Evolutionary conservation across 1,284 basidiomycete species (phyloP).

Genomic region (Ganoderma boninense): DNA sequence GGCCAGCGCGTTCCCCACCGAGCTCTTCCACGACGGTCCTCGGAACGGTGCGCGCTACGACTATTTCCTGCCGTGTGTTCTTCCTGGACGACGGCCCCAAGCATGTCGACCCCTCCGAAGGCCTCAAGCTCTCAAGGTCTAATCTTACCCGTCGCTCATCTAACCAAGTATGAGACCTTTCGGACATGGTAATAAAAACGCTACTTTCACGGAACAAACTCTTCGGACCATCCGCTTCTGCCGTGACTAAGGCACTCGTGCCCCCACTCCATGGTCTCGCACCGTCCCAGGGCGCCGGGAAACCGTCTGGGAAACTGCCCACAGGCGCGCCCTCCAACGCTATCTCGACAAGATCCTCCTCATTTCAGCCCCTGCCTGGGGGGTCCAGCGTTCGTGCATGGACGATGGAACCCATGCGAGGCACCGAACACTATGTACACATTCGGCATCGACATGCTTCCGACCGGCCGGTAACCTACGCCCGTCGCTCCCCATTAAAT

Average conservation of each 20-base stretch:
- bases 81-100: background rate
- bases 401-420: background rate
- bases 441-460: constrained; percentile 7
- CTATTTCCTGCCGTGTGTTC: background rate
- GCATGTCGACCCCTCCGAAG: background rate
- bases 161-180: constrained; percentile 8
- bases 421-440: background rate
- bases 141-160: background rate
- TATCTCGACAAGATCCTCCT: background rate
- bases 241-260: background rate
- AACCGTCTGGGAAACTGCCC: background rate
- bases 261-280: background rate
- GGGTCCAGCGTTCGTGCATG: background rate
- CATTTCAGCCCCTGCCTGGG: background rate
- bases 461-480: background rate
- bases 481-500: background rate
- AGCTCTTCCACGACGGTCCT: background rate
- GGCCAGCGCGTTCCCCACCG: background rate
- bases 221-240: background rate
- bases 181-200: background rate
- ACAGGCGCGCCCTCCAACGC: background rate
- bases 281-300: background rate
- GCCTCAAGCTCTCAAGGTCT: background rate
- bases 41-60: background rate
- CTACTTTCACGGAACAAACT: background rate